Evolutionary conservation across 2,329 filamentous ascomycete genomes (phyloP), one percentile per base, ranked within the genome.

Genomic region (Fusarium aywerte): DNA sequence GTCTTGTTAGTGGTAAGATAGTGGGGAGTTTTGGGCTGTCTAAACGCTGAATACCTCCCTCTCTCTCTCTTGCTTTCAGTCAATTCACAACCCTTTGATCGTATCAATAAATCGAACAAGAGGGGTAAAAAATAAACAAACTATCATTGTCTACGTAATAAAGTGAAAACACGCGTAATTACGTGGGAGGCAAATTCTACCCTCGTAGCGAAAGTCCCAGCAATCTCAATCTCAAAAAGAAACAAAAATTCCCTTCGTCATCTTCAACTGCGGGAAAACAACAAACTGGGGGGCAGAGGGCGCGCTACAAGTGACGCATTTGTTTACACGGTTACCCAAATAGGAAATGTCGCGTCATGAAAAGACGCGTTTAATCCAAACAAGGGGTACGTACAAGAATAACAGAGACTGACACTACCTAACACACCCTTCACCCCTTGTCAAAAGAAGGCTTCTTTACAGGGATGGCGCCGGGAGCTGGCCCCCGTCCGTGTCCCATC

Each of bases 321-420:
- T 79, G 77, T 79, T 79, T 79, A 79, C 75, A 67, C 47, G 58
- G 20, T 73, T 78, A 62, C 77, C 69, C 44, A 31, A 65, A 62
- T 31, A 1, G 20, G 71, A 65, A 49, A 56, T 77, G 77, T 76
- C 65, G 65, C 40, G 42, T 67, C 77, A 73, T 76, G 76, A 62
- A 53, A 63, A 51, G 71, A 75, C 77, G 77, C 76, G 76, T 78
- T 53, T 69, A 69, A 53, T 71, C 62, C 62, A 52, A 67, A 67
- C 58, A 67, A 66, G 68, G 65, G 70, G 68, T 63, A 58, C 48
- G 59, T 63, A 58, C 48, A 57, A 59, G 44, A 49, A 61, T 36
- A 59, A 61, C 44, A 55, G 20, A 59, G 9, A 58, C 29, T 38
- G 23, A 39, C 44, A 40, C 48, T 42, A 53, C 53, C 68, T 42